Base-by-base conservation (phyloP, 108 stramenopile species). In the Cyclotella sp. region DNA sequence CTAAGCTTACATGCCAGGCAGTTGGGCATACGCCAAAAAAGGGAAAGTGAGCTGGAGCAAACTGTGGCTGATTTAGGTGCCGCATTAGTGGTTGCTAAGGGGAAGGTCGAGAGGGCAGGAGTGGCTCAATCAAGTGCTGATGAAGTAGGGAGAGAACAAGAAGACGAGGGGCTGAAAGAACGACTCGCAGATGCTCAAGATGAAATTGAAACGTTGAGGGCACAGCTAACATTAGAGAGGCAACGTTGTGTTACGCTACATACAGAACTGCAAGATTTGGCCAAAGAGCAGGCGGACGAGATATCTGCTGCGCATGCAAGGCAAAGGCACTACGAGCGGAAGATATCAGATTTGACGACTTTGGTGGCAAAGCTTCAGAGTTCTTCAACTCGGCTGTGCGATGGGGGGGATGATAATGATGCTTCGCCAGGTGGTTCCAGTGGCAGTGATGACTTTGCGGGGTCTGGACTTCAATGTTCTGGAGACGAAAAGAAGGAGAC, bases 51-150 rank as follows among this genome's bases (percentile, higher is more conserved):
- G 65, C 70, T 95, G 47, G 94, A 95, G 77, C 78, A 87, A 54
- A 92, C 87, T 6, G 77, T 95, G n/a, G 88, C 89, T 52, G 90
- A 92, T 52, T 86, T 92, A 34, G 91, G 87, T 34, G 89, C 94
- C 19, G 91, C 94, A 5, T 75, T 92, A 15, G 91, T 89, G 16
- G 78, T 76, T 18, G 78, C 85, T 3, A 77, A 81, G 53, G 67
- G 30, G 52, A 84, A 81, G 51, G 77, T 75, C 9, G 75, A 84
- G 72, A 63, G 64, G 27, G 51, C 22, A 8, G 30, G 26, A 22
- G 2, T 19, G 29, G 41, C 26, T 54, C 49, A 41, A 12, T 18
- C 26, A 15, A 55, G 8, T 28, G 60, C 55, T 44, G 66, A 4
- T 47, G 63, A 21, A 4, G 28, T 45, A 18, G 40, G 63, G 14